phyloP scores from a whole-genome alignment of 441 rosid species.

The Erodium moschatum region DNA sequence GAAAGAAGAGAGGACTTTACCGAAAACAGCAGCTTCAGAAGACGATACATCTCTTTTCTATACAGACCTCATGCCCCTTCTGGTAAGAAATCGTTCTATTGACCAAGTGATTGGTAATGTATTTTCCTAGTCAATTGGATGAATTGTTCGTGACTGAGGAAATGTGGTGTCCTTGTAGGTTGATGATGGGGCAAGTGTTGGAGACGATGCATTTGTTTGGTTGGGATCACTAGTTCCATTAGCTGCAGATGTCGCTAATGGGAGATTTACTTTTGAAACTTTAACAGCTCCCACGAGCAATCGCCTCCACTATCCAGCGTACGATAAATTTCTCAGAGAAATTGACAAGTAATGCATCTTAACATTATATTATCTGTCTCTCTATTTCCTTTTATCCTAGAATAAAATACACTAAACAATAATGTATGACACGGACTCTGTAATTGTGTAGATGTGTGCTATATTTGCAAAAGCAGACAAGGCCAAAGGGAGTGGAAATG shows the following conservation, averaged over 20 bases:
- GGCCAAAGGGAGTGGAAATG: slow-evolving; percentile 57
- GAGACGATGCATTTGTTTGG: slow-evolving; percentile 83
- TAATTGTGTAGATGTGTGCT: slow-evolving; percentile 46
- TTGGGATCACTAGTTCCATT: slow-evolving; percentile 61
- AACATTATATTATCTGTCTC: neutral
- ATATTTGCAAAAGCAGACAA: slow-evolving; percentile 64
- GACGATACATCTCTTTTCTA: slow-evolving; percentile 79
- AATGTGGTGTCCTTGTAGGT: slow-evolving; percentile 35
- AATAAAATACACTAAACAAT: neutral
- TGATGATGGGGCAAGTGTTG: slow-evolving; percentile 58
- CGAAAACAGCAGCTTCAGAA: slow-evolving; percentile 28
- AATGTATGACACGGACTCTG: neutral
- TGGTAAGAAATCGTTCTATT: slow-evolving; percentile 38
- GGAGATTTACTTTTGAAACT: slow-evolving; percentile 78
- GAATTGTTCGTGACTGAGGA: neutral
- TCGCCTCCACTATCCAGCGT: slow-evolving; percentile 71
- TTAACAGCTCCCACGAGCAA: slow-evolving; percentile 61
- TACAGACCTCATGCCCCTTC: slow-evolving; percentile 84
- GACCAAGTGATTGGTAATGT: neutral
- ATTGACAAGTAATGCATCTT: slow-evolving; percentile 46
- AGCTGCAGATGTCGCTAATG: slow-evolving; percentile 56
- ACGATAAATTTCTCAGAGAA: slow-evolving; percentile 67
- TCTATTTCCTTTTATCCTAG: neutral
- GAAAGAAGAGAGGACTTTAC: slow-evolving; percentile 48
- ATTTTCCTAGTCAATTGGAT: neutral